Base-by-base conservation (phyloP, 202 grass and related monocot genomes). In the Zizania palustris region DNA sequence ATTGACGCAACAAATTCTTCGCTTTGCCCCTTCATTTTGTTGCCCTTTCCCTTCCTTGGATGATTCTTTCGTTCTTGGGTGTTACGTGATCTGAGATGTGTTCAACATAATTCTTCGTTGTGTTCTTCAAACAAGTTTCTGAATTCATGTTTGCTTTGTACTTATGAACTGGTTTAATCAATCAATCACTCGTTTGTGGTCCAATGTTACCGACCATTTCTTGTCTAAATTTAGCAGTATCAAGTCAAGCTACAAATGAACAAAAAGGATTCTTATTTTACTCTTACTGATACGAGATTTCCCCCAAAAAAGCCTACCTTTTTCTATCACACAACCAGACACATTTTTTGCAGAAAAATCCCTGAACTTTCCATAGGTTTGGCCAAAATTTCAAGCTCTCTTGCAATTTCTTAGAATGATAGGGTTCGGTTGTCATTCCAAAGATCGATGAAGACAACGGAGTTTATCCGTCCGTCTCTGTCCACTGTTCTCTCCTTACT, bases 391-490 rank as follows among this genome's bases (percentile, higher is more conserved):
- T 37, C 65, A 50, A 75, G 22, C 54, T 45, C 39, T 67, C 44
- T 60, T 67, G 54, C 13, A 63, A 69, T 79, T 74, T 80, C 65
- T 48, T 35, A 41, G 9, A 66, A 71, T 42, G 65, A 50, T 70
- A 36, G 54, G 43, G 12, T 39, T 74, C 19, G 61, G 15, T 60
- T 80, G 43, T 20, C 34, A 42, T 66, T 67, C 53, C 54, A 3
- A 49, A 60, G 14, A 68, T 54, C 65, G 76, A 73, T 18, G 36
- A 72, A 41, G 67, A 87, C 85, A 82, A 56, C 5, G 19, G 48
- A 65, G 20, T 75, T 75, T 88, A 75, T 83, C 70, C 72, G 63
- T 79, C 75, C 79, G 75, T 84, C 63, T 11, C 56, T 75, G 63
- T 84, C 70, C 2, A 28, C 66, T 39, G 15, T 81, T 55, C 39